phyloP scores from a whole-genome alignment of 2,329 filamentous ascomycete genomes.

The Sordariomycetes sp. region DNA sequence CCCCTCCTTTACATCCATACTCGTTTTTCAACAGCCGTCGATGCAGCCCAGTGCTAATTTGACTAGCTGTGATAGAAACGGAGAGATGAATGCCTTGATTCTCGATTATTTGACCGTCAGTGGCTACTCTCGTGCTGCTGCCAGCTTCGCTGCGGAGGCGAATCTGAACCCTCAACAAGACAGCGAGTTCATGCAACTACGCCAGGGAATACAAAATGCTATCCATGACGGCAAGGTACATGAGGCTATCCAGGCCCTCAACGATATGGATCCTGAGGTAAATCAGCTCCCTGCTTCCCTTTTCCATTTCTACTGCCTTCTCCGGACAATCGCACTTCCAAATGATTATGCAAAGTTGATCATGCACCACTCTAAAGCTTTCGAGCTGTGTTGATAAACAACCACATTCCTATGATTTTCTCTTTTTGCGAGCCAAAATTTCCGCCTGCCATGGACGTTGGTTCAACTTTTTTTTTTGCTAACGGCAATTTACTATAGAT shows the following conservation, averaged over 20 bases:
- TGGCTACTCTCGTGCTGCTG: slow-evolving; percentile 84
- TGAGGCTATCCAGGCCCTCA: slow-evolving; percentile 72
- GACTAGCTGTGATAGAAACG: slow-evolving; percentile 23
- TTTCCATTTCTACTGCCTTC: not conserved
- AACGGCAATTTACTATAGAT: slow-evolving; percentile 42
- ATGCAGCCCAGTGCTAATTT: not conserved
- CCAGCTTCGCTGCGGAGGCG: slow-evolving; percentile 87
- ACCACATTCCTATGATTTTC: slow-evolving; percentile 37
- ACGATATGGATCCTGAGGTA: slow-evolving; percentile 86
- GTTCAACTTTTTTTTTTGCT: not conserved
- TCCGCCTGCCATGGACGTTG: not conserved
- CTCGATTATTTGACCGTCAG: slow-evolving; percentile 96
- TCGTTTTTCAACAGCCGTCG: not conserved
- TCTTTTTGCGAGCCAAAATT: slow-evolving; percentile 1
- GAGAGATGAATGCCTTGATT: slow-evolving; percentile 89
- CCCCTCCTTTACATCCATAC: not conserved
- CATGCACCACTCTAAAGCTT: slow-evolving; percentile 99
- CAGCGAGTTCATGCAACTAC: slow-evolving; percentile 57
- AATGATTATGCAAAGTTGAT: slow-evolving; percentile 89
- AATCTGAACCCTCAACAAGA: slow-evolving; percentile 68
- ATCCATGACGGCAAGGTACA: slow-evolving; percentile 83
- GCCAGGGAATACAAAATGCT: slow-evolving; percentile 71
- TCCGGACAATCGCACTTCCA: slow-evolving; percentile 19
- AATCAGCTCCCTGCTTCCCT: slow-evolving; percentile 18
- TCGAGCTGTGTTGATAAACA: slow-evolving; percentile 82